Conservation (phyloP, 2,329 filamentous ascomycete species). For the Cladosporium phlei region DNA sequence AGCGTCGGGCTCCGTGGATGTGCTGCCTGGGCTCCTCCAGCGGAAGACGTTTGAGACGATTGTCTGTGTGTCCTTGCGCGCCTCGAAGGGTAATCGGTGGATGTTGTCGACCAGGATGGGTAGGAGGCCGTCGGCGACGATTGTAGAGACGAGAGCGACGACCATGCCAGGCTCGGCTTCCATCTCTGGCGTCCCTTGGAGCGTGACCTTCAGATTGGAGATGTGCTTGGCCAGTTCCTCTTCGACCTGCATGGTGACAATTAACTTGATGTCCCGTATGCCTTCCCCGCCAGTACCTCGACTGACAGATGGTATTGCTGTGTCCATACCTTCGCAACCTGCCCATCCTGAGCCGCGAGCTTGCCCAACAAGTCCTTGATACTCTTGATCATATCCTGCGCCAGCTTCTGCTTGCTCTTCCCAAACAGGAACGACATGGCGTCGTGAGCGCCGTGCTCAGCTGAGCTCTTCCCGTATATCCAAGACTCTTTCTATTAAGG, state of each 20-base stretch:
- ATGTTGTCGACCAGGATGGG: conserved; percentile 78
- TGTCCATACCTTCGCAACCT: conserved; percentile 49
- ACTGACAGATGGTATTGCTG: no score
- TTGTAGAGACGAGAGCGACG: conserved; percentile 74
- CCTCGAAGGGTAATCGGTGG: conserved; percentile 85
- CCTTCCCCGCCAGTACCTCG: neutral
- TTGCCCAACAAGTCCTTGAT: conserved; percentile 60
- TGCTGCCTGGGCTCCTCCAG: conserved; percentile 66
- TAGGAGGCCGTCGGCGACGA: conserved; percentile 86
- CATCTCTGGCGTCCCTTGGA: conserved; percentile 89
- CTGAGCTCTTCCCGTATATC: neutral
- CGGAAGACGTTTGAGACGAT: conserved; percentile 94
- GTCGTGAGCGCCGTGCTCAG: conserved; percentile 15
- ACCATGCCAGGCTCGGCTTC: conserved; percentile 85
- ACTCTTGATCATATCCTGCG: conserved; percentile 57
- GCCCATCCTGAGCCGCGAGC: conserved; percentile 49
- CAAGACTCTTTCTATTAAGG: neutral
- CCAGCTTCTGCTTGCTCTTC: conserved; percentile 56
- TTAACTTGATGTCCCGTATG: no score
- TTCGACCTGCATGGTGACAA: conserved; percentile 63
- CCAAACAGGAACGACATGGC: conserved; percentile 68
- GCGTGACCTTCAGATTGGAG: conserved; percentile 82
- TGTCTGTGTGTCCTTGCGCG: conserved; percentile 89
- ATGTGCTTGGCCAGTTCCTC: conserved; percentile 86
- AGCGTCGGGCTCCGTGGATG: conserved; percentile 71